Evolutionary conservation across 2,329 filamentous ascomycete genomes (phyloP).

Genomic region (Ceratocystis destructans): DNA sequence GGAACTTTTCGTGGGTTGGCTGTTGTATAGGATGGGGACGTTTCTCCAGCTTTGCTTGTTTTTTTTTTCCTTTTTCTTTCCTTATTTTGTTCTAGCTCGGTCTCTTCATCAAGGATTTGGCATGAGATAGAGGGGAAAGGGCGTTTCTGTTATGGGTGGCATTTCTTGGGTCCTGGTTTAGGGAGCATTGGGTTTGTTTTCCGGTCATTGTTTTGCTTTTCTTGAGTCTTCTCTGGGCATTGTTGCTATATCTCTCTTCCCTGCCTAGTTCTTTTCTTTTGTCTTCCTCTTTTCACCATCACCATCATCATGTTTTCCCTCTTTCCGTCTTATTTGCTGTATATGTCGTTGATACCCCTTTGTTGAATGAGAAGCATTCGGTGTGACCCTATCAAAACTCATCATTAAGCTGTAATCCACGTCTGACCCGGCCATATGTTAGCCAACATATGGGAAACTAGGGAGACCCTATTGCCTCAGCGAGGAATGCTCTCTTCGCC

Average conservation of each 20-base stretch:
- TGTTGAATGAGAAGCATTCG: constrained; percentile 9
- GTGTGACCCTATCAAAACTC: neutral
- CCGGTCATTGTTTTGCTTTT: constrained; percentile 1
- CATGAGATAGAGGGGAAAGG: neutral
- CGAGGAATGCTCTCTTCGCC: neutral
- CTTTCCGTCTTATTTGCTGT: constrained; percentile 9
- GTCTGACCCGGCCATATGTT: too few species aligned
- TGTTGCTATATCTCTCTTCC: neutral
- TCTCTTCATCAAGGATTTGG: neutral
- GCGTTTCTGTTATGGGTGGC: constrained; percentile 2
- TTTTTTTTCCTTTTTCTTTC: neutral
- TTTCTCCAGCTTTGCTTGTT: neutral
- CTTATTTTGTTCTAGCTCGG: neutral
- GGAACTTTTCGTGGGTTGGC: neutral
- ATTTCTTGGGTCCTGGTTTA: constrained; percentile 6
- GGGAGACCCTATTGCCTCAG: neutral
- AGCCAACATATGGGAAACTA: neutral
- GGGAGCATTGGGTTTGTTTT: neutral
- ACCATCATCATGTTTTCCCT: constrained; percentile 1
- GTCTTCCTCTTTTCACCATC: neutral
- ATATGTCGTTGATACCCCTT: constrained; percentile 14
- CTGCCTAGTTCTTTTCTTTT: neutral
- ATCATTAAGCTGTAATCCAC: too few species aligned
- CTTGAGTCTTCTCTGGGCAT: neutral
- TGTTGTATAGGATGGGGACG: neutral